Conservation (phyloP, 805 yeast species). For the Saturnispora saitoi region DNA sequence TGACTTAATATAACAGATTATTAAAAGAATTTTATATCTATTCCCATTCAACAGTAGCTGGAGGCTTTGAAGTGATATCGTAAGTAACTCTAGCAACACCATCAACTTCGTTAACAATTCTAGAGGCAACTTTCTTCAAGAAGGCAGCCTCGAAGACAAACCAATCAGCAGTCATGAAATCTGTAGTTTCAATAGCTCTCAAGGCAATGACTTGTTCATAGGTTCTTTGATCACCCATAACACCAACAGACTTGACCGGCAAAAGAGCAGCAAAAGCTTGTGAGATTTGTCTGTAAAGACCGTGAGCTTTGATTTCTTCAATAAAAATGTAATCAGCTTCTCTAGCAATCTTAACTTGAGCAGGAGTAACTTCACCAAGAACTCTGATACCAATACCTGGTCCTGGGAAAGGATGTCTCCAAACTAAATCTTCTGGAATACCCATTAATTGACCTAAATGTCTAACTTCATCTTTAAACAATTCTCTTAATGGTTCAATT, state of each 20-base stretch:
- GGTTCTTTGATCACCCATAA: slow-evolving; percentile 99
- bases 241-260: slow-evolving; percentile 98
- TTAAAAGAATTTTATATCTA: slow-evolving; percentile 29
- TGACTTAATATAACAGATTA: not conserved
- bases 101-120: slow-evolving; percentile 96
- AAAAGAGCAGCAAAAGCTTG: slow-evolving; percentile 96
- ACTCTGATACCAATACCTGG: slow-evolving; percentile 99
- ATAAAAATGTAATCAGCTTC: slow-evolving; percentile 95
- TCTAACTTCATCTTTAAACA: slow-evolving; percentile 98
- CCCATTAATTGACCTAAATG: slow-evolving; percentile 90
- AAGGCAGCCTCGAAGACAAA: slow-evolving; percentile 84
- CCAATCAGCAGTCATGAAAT: slow-evolving; percentile 99
- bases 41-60: slow-evolving; percentile 99
- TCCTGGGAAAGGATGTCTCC: slow-evolving; percentile 99
- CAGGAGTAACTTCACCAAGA: slow-evolving; percentile 90
- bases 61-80: slow-evolving; percentile 98
- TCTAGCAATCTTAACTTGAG: slow-evolving; percentile 92
- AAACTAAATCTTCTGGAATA: slow-evolving; percentile 91
- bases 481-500: slow-evolving; percentile 97
- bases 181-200: slow-evolving; percentile 95
- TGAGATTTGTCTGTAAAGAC: slow-evolving; percentile 83
- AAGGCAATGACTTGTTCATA: slow-evolving; percentile 98
- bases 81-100: slow-evolving; percentile 99
- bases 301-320: slow-evolving; percentile 90
- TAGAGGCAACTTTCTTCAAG: slow-evolving; percentile 85